Evolutionary conservation across 2,329 filamentous ascomycete genomes (phyloP).

Genomic region (Aureobasidium namibiae): DNA sequence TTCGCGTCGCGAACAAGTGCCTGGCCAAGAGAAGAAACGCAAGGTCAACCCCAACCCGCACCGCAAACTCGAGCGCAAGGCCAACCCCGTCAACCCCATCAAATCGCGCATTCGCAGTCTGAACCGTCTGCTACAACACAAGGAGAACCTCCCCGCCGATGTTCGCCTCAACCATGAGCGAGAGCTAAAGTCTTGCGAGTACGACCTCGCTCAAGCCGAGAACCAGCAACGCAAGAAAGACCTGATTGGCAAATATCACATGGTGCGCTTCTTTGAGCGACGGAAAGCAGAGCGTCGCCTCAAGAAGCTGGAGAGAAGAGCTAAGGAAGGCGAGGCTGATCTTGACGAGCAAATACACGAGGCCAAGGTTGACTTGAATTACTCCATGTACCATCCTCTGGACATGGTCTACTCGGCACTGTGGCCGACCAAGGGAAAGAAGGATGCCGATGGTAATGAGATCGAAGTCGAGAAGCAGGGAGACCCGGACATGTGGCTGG

Average conservation of each 20-base stretch:
- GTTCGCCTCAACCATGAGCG: slow-evolving; percentile 62
- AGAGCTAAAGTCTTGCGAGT: slow-evolving; percentile 58
- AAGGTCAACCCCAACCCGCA: slow-evolving; percentile 19
- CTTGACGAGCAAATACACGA: slow-evolving; percentile 35
- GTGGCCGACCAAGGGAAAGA: slow-evolving; percentile 31
- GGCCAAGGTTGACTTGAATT: slow-evolving; percentile 66
- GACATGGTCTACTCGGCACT: slow-evolving; percentile 60
- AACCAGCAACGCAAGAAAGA: slow-evolving; percentile 54
- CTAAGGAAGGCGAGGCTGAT: slow-evolving; percentile 36
- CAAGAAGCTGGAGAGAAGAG: slow-evolving; percentile 54
- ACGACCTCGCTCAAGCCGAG: slow-evolving; percentile 53
- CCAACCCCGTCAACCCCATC: slow-evolving; percentile 40
- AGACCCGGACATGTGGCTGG: slow-evolving; percentile 56
- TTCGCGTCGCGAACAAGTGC: slow-evolving; percentile 20
- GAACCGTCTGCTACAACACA: slow-evolving; percentile 54
- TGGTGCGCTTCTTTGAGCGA: slow-evolving; percentile 74
- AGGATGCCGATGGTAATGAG: slow-evolving; percentile 21
- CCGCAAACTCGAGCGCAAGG: slow-evolving; percentile 25
- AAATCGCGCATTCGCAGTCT: slow-evolving; percentile 67
- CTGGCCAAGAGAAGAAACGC: slow-evolving; percentile 18
- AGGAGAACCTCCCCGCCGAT: slow-evolving; percentile 56
- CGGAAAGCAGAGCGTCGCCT: slow-evolving; percentile 59
- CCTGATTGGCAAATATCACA: slow-evolving; percentile 75
- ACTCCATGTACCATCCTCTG: slow-evolving; percentile 64
- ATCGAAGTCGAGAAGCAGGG: slow-evolving; percentile 30